phyloP scores from a whole-genome alignment of 352 stramenopile species.

The Phytophthora multivora region DNA sequence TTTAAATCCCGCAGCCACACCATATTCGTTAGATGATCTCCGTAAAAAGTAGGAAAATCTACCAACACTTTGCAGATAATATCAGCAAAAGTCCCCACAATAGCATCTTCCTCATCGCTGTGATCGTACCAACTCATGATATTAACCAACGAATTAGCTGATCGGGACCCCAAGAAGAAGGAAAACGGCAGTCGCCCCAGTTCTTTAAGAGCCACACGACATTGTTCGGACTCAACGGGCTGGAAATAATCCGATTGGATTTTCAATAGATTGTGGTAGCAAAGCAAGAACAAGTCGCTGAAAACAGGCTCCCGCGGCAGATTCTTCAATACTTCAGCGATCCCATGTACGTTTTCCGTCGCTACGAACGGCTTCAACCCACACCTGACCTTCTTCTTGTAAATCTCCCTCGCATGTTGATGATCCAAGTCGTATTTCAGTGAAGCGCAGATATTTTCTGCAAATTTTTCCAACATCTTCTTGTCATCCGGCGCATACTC shows the following conservation, averaged over 20 bases:
- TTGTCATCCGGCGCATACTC: conserved; percentile 67
- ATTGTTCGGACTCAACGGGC: conserved; percentile 48
- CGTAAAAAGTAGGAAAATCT: conserved; percentile 68
- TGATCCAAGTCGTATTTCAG: conserved; percentile 85
- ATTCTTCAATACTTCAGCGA: conserved; percentile 86
- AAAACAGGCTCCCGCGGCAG: conserved; percentile 74
- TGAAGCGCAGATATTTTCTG: conserved; percentile 81
- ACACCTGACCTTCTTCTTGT: conserved; percentile 84
- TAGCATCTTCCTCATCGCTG: conserved; percentile 43
- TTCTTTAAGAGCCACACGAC: conserved; percentile 51
- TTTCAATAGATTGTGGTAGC: conserved; percentile 57
- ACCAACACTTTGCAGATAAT: conserved; percentile 67
- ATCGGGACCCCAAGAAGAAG: conserved; percentile 68
- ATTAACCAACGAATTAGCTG: conserved; percentile 60
- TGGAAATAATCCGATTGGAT: conserved; percentile 69
- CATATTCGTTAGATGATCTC: conserved; percentile 73
- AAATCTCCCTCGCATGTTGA: conserved; percentile 60
- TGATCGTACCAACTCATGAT: conserved; percentile 53
- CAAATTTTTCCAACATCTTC: conserved; percentile 70
- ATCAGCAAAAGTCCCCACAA: conserved; percentile 62
- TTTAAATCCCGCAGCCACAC: conserved; percentile 56
- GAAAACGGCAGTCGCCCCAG: conserved; percentile 67
- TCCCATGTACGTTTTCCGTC: conserved; percentile 70
- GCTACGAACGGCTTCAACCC: conserved; percentile 60
- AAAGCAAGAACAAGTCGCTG: conserved; percentile 78